These are phyloP conservation scores for Meyerozyma carpophila DNA, from an alignment of 1,139 yeast species.

Conservation along the genomic window DNA sequence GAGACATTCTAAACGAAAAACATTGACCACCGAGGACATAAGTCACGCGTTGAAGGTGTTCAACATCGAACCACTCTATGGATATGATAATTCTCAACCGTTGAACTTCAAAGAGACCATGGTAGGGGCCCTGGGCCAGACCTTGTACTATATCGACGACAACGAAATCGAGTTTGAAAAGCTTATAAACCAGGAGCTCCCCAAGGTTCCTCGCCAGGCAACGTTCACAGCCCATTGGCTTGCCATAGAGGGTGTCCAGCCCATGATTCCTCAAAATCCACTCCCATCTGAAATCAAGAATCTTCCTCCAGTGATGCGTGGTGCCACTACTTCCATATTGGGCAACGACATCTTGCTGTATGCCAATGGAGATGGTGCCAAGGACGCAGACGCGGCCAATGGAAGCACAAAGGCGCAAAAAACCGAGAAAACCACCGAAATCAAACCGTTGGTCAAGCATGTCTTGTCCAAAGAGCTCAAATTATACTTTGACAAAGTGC, in stretches of 20 bases:
- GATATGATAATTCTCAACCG: constrained; percentile 62
- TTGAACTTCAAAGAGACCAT: constrained; percentile 73
- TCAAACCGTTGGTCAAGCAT: constrained; percentile 94
- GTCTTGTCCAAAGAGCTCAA: constrained; percentile 92
- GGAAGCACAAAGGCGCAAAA: constrained; percentile 18
- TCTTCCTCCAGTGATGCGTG: constrained; percentile 63
- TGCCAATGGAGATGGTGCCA: constrained; percentile 14
- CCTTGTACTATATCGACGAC: constrained; percentile 85
- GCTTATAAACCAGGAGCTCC: constrained; percentile 87
- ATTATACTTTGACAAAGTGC: constrained; percentile 86
- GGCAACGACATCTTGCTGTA: constrained; percentile 37
- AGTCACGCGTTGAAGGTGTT: constrained; percentile 76
- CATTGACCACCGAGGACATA: constrained; percentile 76
- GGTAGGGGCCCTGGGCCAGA: constrained; percentile 85
- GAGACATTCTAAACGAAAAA: constrained; percentile 87
- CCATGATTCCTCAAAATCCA: constrained; percentile 96
- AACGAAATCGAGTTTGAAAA: constrained; percentile 93
- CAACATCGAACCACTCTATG: constrained; percentile 84
- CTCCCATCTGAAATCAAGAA: constrained; percentile 67
- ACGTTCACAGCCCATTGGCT: constrained; percentile 98
- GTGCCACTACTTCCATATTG: constrained; percentile 52
- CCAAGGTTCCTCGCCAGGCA: constrained; percentile 89
- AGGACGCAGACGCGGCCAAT: constrained; percentile 10
- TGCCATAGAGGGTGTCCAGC: constrained; percentile 98
- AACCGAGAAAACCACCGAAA: constrained; percentile 59